phyloP scores from a whole-genome alignment of 78 protist species.

The Dictyostelium firmibasis region DNA sequence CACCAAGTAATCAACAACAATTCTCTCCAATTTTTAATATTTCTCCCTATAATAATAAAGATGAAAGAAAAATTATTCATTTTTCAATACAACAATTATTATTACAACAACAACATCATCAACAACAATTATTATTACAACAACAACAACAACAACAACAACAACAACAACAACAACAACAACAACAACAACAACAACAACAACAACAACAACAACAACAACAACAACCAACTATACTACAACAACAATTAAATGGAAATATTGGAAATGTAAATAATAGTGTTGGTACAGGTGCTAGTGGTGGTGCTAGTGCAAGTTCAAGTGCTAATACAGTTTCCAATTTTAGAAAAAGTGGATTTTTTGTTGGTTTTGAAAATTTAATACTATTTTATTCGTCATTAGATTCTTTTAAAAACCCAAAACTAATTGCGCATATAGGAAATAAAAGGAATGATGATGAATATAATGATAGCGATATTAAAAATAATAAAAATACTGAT shows the following conservation, averaged over 20 bases:
- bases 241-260: background rate
- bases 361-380: background rate
- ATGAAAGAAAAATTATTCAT: background rate
- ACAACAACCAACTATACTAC: background rate
- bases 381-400: background rate
- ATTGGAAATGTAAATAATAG: background rate
- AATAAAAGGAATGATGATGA: background rate
- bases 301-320: background rate
- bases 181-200: background rate
- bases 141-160: background rate
- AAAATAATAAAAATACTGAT: background rate
- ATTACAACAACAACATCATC: background rate
- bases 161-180: background rate
- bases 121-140: background rate
- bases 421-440: background rate
- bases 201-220: background rate
- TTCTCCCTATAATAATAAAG: background rate
- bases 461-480: background rate
- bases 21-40: background rate
- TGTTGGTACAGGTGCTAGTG: background rate
- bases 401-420: slow-evolving; percentile 6
- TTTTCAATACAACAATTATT: background rate
- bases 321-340: background rate
- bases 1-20: background rate
- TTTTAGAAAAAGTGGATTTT: background rate